Evolutionary conservation across 352 stramenopile genomes (phyloP).

Genomic region (Phytophthora pistaciae): DNA sequence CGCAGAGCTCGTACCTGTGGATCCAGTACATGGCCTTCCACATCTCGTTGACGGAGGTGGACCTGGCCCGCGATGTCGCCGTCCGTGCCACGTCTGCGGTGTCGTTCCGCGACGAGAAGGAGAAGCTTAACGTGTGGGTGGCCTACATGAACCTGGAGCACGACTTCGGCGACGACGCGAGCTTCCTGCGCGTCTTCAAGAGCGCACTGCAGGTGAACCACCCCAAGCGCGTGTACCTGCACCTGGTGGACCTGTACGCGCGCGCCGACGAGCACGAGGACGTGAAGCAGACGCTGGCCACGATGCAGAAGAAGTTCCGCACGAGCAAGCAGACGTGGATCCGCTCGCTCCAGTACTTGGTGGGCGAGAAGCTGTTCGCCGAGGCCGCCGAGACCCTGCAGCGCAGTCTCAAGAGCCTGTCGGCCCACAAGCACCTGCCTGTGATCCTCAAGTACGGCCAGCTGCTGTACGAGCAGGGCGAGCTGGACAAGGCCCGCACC

Average conservation of each 20-base stretch:
- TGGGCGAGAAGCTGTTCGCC: conserved; percentile 75
- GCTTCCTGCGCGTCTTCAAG: conserved; percentile 93
- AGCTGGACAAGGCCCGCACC: conserved; percentile 94
- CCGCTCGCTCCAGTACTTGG: conserved; percentile 85
- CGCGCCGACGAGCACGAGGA: conserved; percentile 74
- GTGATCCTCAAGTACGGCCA: conserved; percentile 97
- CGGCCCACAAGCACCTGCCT: conserved; percentile 94
- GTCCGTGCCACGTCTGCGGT: conserved; percentile 94
- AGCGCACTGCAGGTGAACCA: conserved; percentile 94
- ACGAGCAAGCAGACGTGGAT: conserved; percentile 93
- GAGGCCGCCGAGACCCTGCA: conserved; percentile 92
- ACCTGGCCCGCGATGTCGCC: conserved; percentile 93
- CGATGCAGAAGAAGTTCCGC: conserved; percentile 94
- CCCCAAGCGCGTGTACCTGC: conserved; percentile 96
- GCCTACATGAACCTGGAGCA: conserved; percentile 97
- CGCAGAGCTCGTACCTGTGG: conserved; percentile 97
- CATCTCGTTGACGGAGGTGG: conserved; percentile 95
- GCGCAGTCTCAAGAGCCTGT: conserved; percentile 92
- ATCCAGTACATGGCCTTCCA: conserved; percentile 99
- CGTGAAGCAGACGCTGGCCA: conserved; percentile 77
- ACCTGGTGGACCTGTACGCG: conserved; percentile 94
- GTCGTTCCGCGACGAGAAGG: conserved; percentile 95
- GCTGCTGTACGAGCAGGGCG: conserved; percentile 95
- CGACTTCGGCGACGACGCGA: conserved; percentile 94
- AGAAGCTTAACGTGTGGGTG: conserved; percentile 98